These are phyloP conservation scores for Epichloe gansuensis DNA, from an alignment of 2,329 filamentous ascomycete genomes.

Conservation along the genomic window DNA sequence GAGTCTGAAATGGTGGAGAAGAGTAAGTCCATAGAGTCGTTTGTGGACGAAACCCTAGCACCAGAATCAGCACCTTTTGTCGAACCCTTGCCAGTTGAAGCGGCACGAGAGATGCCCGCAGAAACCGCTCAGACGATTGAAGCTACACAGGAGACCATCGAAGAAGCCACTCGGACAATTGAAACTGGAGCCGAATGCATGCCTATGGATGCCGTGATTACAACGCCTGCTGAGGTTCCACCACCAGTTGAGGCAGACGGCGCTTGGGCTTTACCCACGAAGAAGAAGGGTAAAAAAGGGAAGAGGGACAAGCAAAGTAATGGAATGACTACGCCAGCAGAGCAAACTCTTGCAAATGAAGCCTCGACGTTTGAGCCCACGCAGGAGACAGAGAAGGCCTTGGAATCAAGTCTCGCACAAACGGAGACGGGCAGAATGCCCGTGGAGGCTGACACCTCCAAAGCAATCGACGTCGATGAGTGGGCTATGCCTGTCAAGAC, in stretches of 20 bases:
- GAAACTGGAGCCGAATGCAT: neutral
- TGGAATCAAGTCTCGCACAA: neutral
- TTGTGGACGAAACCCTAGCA: neutral
- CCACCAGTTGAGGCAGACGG: neutral
- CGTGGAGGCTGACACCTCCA: neutral
- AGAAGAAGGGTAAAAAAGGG: conserved; percentile 5
- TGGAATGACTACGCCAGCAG: neutral
- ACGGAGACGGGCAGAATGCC: neutral
- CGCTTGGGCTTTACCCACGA: conserved; percentile 1
- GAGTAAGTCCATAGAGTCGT: conserved; percentile 1
- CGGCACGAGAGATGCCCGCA: neutral
- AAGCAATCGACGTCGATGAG: neutral
- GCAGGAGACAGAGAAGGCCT: neutral
- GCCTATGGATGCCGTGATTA: neutral
- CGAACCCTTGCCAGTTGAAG: neutral
- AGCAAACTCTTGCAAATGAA: neutral
- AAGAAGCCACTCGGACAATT: neutral
- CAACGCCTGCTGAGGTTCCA: neutral
- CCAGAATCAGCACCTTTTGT: neutral
- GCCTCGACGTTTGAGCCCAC: neutral
- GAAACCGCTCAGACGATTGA: neutral
- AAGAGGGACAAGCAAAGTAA: conserved; percentile 1
- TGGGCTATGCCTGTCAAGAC: conserved; percentile 21
- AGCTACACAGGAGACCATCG: too few relatives aligned
- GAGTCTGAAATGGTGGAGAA: conserved; percentile 29